Evolutionary conservation across 768 basidiomycete species (phyloP).

Genomic region (Tricholoma terreum): DNA sequence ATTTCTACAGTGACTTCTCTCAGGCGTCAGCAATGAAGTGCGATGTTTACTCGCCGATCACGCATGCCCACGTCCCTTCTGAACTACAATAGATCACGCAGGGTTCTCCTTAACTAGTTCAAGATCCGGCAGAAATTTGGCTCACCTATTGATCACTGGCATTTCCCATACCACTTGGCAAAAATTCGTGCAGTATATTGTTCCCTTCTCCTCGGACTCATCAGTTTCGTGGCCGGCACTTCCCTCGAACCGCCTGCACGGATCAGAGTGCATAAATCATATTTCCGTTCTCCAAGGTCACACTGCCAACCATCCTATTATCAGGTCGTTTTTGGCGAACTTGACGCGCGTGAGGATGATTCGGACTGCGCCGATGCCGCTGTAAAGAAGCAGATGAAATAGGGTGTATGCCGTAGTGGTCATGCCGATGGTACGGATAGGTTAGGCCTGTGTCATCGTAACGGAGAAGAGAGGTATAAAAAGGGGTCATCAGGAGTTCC

Average conservation of each 20-base stretch:
- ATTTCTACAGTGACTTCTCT: no score
- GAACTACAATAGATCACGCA: constrained; percentile 7
- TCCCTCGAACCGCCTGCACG: neutral
- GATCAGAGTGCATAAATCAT: constrained; percentile 13
- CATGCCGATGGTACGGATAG: neutral
- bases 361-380: constrained; percentile 1
- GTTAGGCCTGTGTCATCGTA: neutral
- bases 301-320: constrained; percentile 5
- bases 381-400: neutral
- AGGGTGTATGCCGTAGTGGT: neutral
- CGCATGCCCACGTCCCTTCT: constrained; percentile 27
- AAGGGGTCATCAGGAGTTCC: no score
- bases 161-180: constrained; percentile 3
- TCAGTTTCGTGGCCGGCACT: neutral
- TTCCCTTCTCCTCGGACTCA: neutral
- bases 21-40: neutral
- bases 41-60: constrained; percentile 22
- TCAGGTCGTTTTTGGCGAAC: constrained; percentile 7
- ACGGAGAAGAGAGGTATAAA: no score
- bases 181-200: neutral
- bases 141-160: constrained; percentile 4
- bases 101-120: neutral
- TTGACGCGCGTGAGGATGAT: constrained; percentile 3
- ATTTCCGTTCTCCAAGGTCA: constrained; percentile 2
- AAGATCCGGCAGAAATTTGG: neutral